These are phyloP conservation scores for Leishmania arabica DNA, from an alignment of 208 protist genomes.

Conservation along the genomic window DNA sequence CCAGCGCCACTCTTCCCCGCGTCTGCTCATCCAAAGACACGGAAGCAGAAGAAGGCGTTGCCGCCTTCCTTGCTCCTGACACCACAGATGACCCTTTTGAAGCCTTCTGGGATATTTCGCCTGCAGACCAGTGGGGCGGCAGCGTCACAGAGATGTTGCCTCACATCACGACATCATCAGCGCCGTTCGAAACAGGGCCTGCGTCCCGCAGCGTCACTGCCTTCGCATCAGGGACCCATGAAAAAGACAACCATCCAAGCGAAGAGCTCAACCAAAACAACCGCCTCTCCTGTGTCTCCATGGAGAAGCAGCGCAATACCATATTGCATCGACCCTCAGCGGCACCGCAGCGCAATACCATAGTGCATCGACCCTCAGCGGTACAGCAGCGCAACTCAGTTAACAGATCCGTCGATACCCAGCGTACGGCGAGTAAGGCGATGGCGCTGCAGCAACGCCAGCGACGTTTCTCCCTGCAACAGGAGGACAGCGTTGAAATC, in stretches of 20 bases:
- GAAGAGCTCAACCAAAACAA: not conserved
- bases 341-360: not conserved
- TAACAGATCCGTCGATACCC: not conserved
- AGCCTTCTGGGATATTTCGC: not conserved
- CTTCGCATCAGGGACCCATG: not conserved
- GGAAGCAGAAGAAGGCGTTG: not conserved
- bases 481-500: conserved; percentile 1
- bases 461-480: not conserved
- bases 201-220: not conserved
- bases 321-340: not conserved
- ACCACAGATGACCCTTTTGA: not conserved
- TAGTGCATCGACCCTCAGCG: not conserved
- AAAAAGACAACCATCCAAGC: not conserved
- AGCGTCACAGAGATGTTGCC: not conserved
- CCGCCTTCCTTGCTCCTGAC: not conserved
- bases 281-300: not conserved
- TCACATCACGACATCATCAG: not conserved
- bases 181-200: not conserved
- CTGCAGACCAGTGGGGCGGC: not conserved
- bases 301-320: not conserved
- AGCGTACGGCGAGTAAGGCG: not conserved
- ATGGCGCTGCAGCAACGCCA: not conserved
- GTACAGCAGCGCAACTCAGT: conserved; percentile 8
- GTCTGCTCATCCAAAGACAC: not conserved
- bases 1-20: not conserved